These are phyloP conservation scores for Senecio squalidus DNA, from an alignment of 140 eudicot species.

Conservation along the genomic window DNA sequence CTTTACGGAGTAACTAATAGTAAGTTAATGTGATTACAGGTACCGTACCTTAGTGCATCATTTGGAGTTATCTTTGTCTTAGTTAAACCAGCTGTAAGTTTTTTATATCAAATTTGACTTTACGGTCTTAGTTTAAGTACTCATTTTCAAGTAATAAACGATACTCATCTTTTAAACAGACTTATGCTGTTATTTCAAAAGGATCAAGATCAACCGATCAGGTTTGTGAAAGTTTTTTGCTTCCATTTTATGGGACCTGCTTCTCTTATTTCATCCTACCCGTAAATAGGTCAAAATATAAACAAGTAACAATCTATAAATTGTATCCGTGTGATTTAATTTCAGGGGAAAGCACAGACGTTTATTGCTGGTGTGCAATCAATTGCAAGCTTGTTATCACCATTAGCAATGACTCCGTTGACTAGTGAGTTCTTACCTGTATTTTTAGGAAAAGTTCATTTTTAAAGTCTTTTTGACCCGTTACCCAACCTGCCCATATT, in stretches of 20 bases:
- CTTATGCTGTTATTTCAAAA: slow-evolving; percentile 85
- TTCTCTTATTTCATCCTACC: no score
- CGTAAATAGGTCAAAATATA: no score
- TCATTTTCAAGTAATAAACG: background rate
- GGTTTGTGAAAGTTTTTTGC: slow-evolving; percentile 40
- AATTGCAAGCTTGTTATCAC: slow-evolving; percentile 75
- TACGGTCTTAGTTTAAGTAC: background rate
- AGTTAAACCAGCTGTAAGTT: slow-evolving; percentile 85
- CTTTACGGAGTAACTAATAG: background rate
- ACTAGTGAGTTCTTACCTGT: slow-evolving; percentile 54
- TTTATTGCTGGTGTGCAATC: slow-evolving; percentile 89
- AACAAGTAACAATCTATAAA: background rate
- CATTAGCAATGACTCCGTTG: slow-evolving; percentile 87
- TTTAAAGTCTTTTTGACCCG: no score
- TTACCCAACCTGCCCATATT: background rate
- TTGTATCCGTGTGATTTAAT: background rate
- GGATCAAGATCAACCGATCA: slow-evolving; percentile 78
- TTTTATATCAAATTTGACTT: background rate
- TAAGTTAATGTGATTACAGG: slow-evolving; percentile 41
- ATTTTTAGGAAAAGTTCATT: no score
- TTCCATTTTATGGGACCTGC: background rate
- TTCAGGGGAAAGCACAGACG: slow-evolving; percentile 92
- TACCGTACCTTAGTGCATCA: slow-evolving; percentile 85
- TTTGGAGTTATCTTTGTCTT: slow-evolving; percentile 85
- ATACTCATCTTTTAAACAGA: slow-evolving; percentile 37